Evolutionary conservation across 2,329 filamentous ascomycete species (phyloP), one percentile per base, ranked within the genome.

Genomic region (Trichoderma sp.): DNA sequence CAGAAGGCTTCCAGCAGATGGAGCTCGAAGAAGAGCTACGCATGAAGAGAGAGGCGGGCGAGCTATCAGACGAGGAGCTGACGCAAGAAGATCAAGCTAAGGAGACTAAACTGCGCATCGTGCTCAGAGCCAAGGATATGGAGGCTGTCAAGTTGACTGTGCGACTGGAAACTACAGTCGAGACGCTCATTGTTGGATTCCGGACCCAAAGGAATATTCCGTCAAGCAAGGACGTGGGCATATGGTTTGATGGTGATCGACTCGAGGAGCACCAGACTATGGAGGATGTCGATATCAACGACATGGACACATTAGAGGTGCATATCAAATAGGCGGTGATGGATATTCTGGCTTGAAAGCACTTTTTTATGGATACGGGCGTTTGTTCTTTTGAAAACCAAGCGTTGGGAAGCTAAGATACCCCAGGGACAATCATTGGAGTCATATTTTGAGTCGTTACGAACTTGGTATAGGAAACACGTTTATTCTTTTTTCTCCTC

Each of bases 231-330:
- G 78, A 84, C 0, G 80, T 96, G 3, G 84, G 85, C 47, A 81
- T 97, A 13, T 83, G 85, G 73, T 94, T 93, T 78, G 93, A 97
- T 73, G 93, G 93, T 16, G 92, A 94, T 62, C 81, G 82, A 58
- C 81, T 96, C 33, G 86, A 90, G 16, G 85, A 87, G 21, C 83
- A 88, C 1, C 80, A 82, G 35, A 86, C 84, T 2, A 84, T 96
- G 57, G 83, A 83, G 56, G 88, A 92, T 43, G 86, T 89, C 2
- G 93, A 93, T 21, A 87, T 97, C 52, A 88, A 88, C 57, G 91
- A 96, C 74, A 84, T 89, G 82, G 92, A 95, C 77, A 84, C 86
- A 33, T 82, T 97, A 40, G 93, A 97, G 78, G 91, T 96, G 27
- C 85, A 91, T 72, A 79, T 94, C 66, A 87, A 84, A 72, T 88